Base-by-base conservation (phyloP, 192 early-diverging fungal species). In the Rhizophlyctis rosea region DNA sequence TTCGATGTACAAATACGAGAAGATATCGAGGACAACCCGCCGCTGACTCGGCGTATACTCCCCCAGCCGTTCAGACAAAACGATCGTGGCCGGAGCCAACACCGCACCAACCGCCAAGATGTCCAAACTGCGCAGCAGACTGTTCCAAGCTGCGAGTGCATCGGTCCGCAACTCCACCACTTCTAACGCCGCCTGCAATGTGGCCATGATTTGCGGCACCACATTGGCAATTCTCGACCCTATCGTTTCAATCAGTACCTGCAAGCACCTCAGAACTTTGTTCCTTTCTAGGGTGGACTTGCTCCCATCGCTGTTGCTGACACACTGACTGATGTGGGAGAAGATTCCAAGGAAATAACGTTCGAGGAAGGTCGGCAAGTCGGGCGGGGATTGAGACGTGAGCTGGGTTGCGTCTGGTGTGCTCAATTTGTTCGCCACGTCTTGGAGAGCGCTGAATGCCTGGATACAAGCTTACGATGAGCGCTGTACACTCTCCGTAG, bases 161-260 rank as follows among this genome's bases (percentile, higher is more conserved):
- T 57, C 49, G 33, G 23, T 50, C 28, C 75, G 35, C 4, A 74
- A 25, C 9, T 4, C 18, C n/a, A 28, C 27, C 25, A 70, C 54
- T 28, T 74, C 67, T 34, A 81, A 21, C 3, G 58, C 72, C 2
- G 69, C 75, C 67, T 78, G 75, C 28, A 81, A 62, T 1, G 73
- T 69, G 1, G 73, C 65, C 4, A 78, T 51, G 33, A 78, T 65
- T 75, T 80, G 77, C 13, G 68, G 68, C 34, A 51, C 27, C 3
- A 79, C 55, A 9, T 68, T 50, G 3, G 25, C 31, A 34, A 80
- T 53, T 5, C 24, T 31, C 3, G 39, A 31, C 51, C 76, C 76
- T 13, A 73, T 65, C 13, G 75, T 33, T 5, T n/a, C 29, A 50
- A 81, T 73, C 31, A 78, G 33, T 36, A 70, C 61, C 23, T 54